Evolutionary conservation across 352 stramenopile species (phyloP).

Genomic region (Elongisporangium prolatum): DNA sequence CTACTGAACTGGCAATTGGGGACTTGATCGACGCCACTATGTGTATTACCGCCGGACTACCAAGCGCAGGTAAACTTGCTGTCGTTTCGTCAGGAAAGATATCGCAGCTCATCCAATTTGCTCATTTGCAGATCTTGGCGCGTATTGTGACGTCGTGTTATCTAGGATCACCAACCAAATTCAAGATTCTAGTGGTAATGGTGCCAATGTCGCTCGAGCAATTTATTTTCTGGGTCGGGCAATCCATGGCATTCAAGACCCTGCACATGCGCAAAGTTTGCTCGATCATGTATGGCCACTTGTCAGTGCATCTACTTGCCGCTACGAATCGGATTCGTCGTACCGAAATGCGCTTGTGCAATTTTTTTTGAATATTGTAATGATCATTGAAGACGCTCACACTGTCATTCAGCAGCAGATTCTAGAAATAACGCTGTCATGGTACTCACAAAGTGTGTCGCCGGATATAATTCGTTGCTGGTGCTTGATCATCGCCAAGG

Average conservation of each 20-base stretch:
- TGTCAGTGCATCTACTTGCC: constrained; percentile 24
- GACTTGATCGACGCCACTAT: constrained; percentile 70
- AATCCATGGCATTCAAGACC: constrained; percentile 38
- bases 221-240: constrained; percentile 50
- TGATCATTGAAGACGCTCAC: constrained; percentile 12
- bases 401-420: constrained; percentile 32
- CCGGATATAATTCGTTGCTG: constrained; percentile 43
- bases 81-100: neutral
- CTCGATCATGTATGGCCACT: constrained; percentile 50
- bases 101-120: constrained; percentile 1
- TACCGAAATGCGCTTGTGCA: constrained; percentile 34
- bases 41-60: constrained; percentile 34
- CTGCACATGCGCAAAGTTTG: constrained; percentile 20
- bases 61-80: constrained; percentile 31
- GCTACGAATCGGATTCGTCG: constrained; percentile 16
- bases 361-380: constrained; percentile 48
- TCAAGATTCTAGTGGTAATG: constrained; percentile 17
- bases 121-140: constrained; percentile 33
- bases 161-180: constrained; percentile 22
- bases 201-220: constrained; percentile 18
- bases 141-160: constrained; percentile 48
- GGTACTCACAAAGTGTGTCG: constrained; percentile 35
- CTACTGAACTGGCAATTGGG: constrained; percentile 19
- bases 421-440: constrained; percentile 31
- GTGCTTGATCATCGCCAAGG: constrained; percentile 28